Conservation (phyloP, 805 yeast genomes). For the Suhomyces kilbournensis region DNA sequence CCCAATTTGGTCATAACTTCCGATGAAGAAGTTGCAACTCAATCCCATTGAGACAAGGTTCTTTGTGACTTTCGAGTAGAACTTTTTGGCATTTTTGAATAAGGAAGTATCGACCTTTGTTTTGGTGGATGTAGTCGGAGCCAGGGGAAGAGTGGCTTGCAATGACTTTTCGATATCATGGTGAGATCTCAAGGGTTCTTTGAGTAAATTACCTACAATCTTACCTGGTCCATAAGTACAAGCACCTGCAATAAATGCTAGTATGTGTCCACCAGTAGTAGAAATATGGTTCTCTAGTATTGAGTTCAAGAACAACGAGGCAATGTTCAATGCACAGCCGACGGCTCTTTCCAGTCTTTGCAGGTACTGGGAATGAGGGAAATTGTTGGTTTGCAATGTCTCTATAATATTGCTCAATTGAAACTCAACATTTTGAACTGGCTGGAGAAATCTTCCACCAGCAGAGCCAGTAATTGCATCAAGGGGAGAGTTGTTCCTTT, state of each 20-base stretch:
- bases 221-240: conserved; percentile 65
- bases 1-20: conserved; percentile 69
- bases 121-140: conserved; percentile 33
- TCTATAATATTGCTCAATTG: conserved; percentile 49
- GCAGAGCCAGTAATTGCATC: conserved; percentile 14
- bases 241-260: conserved; percentile 60
- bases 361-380: conserved; percentile 40
- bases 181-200: conserved; percentile 66
- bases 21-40: conserved; percentile 56
- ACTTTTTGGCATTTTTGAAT: conserved; percentile 39
- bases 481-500: conserved; percentile 13
- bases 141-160: conserved; percentile 26
- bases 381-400: conserved; percentile 45
- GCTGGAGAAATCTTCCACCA: conserved; percentile 45
- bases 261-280: conserved; percentile 50
- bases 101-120: conserved; percentile 29
- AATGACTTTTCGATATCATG: conserved; percentile 52
- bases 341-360: conserved; percentile 54
- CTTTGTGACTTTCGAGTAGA: conserved; percentile 49
- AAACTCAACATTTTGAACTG: conserved; percentile 49
- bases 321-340: conserved; percentile 56
- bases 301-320: conserved; percentile 37
- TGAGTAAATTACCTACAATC: conserved; percentile 53
- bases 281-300: conserved; percentile 37
- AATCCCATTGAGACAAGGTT: conserved; percentile 49